Evolutionary conservation across 768 basidiomycete genomes (phyloP).

Genomic region (Hericium erinaceus): DNA sequence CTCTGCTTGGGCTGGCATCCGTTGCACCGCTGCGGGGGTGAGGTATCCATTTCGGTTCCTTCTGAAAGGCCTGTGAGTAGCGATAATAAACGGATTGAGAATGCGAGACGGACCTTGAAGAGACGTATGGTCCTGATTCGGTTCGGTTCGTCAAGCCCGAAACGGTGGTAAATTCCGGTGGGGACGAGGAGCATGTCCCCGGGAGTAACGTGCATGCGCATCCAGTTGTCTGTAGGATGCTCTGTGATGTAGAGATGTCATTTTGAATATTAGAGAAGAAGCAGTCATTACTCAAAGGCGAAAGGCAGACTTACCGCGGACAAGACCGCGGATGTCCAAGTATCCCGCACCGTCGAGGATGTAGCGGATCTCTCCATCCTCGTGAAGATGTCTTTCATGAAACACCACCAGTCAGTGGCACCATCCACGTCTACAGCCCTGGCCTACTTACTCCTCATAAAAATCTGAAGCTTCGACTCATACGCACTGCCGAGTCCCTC

Average conservation of each 20-base stretch:
- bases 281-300: too few relatives aligned
- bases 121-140: conserved; percentile 68
- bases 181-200: conserved; percentile 84
- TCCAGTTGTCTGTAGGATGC: conserved; percentile 60
- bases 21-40: conserved; percentile 54
- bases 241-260: conserved; percentile 29
- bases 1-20: conserved; percentile 53
- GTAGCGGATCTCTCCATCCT: conserved; percentile 92
- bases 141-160: conserved; percentile 74
- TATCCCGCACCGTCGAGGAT: conserved; percentile 77
- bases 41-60: conserved; percentile 89
- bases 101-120: conserved; percentile 22
- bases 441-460: conserved; percentile 62
- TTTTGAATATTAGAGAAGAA: too few relatives aligned
- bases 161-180: conserved; percentile 88
- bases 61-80: conserved; percentile 31
- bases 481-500: conserved; percentile 74
- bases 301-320: conserved; percentile 33
- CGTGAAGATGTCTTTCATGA: conserved; percentile 69
- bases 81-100: neutral
- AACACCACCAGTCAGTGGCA: too few relatives aligned
- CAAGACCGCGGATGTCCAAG: conserved; percentile 63
- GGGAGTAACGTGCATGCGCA: conserved; percentile 60
- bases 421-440: too few relatives aligned
- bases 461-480: conserved; percentile 70